Base-by-base conservation (phyloP, 345 rosid species). In the Syzygium aromaticum region DNA sequence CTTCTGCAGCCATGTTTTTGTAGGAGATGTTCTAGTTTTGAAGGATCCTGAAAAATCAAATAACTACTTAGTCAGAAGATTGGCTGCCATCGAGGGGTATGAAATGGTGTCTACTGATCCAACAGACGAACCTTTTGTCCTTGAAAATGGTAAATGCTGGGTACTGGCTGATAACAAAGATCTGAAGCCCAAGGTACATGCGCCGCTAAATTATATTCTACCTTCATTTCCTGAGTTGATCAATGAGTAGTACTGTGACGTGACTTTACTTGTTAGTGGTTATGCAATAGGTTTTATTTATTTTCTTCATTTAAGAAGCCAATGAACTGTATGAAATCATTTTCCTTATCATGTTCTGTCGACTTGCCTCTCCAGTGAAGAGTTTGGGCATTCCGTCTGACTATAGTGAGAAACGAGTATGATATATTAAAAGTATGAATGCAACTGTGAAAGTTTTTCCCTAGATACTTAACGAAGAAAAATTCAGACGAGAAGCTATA, bases 21-120 rank as follows among this genome's bases (percentile, higher is more conserved):
- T 95, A 91, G 99, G 99, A 89, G 99, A 98, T 89, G 96, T 95
- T n/a, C 95, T 98, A 85, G 95, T 98, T 86, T 54, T 96, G 88
- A 98, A 96, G 93, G 98, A 98, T 86, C 99, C 99, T 86, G 94
- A 87, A 84, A 85, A 90, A 23, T 89, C 93, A 27, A 92, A 93
- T 38, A 92, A 92, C 88, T 88, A 88, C 91, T 87, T 96, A 19
- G 95, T 98, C 84, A 96, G 99, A 92, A 93, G 98, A 93, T 92
- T 98, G 90, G 97, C 97, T 89, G 99, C 97, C 53, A 86, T 87
- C 25, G 95, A 93, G 93, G 99, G 99, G 83, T 92, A 89, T 87
- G 98, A 98, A 93, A 96, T 96, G 99, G 95, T 89, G 52, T 98
- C 99, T 22, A 90, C 89, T 43, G 92, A 94, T 78, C 92, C 94